Conservation (phyloP, 805 yeast species). For the Saturnispora ahearnii region DNA sequence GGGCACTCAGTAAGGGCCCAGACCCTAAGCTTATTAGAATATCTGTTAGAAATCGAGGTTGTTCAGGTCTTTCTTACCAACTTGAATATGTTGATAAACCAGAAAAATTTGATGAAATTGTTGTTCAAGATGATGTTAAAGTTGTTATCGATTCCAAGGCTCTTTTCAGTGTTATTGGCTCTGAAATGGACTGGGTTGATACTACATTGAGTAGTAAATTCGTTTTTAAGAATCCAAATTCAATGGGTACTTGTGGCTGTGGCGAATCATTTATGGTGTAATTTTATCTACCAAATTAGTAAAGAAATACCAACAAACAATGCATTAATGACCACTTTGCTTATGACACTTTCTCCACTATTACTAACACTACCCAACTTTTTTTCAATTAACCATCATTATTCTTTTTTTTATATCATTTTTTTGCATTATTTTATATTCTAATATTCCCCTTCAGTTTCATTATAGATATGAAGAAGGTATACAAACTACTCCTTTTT, state of each 20-base stretch:
- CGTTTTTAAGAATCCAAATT: constrained; percentile 90
- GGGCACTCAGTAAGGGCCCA: constrained; percentile 63
- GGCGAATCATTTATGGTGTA: constrained; percentile 98
- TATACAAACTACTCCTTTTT: no score
- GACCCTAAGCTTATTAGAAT: constrained; percentile 83
- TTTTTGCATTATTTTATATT: no score
- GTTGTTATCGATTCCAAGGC: constrained; percentile 95
- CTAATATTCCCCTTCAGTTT: background rate
- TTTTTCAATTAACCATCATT: background rate
- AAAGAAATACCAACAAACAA: no score
- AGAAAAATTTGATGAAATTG: constrained; percentile 91
- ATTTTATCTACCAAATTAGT: background rate
- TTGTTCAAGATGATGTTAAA: constrained; percentile 88
- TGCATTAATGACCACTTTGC: no score
- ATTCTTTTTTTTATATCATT: background rate
- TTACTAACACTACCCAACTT: background rate
- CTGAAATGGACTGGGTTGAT: constrained; percentile 98
- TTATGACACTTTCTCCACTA: no score
- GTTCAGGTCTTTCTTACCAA: constrained; percentile 90
- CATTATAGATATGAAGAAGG: background rate
- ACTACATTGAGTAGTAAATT: constrained; percentile 84
- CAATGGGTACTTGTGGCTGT: constrained; percentile 97
- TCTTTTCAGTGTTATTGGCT: constrained; percentile 87
- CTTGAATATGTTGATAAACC: constrained; percentile 83
- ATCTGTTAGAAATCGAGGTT: constrained; percentile 93